A percentile compares a stretch with the other conserved stretches of the same genome.
These are phyloP conservation scores for Paraglomus brasilianum DNA, from an alignment of 192 early-diverging fungal genomes.

Conservation along the genomic window DNA sequence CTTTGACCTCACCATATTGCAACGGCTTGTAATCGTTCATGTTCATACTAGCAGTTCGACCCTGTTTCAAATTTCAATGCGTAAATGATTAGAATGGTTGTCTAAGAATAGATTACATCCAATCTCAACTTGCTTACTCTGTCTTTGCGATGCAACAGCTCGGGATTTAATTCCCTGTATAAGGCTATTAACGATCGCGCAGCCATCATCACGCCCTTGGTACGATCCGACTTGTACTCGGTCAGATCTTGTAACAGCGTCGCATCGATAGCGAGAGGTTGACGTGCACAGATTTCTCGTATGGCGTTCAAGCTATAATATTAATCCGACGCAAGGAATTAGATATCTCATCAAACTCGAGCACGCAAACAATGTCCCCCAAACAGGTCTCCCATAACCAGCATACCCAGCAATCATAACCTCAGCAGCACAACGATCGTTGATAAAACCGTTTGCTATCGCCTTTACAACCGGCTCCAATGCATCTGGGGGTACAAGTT, in stretches of 20 bases:
- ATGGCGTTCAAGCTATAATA: conserved; percentile 59
- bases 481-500: conserved; percentile 91
- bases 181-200: conserved; percentile 85
- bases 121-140: conserved; percentile 38
- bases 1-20: conserved; percentile 68
- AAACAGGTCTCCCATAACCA: not conserved
- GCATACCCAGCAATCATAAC: conserved; percentile 89
- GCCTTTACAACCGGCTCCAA: conserved; percentile 84
- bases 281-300: conserved; percentile 83
- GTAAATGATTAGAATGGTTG: not conserved
- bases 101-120: too few relatives aligned
- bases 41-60: conserved; percentile 77
- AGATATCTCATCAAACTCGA: conserved; percentile 46
- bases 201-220: conserved; percentile 95
- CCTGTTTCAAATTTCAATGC: conserved; percentile 33
- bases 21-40: conserved; percentile 62
- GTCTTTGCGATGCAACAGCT: conserved; percentile 89
- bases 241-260: conserved; percentile 86
- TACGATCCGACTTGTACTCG: conserved; percentile 87
- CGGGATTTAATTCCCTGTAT: conserved; percentile 95
- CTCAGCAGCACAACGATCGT: conserved; percentile 85
- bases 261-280: conserved; percentile 87
- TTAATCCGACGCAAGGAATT: not conserved
- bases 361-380: not conserved
- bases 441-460: conserved; percentile 96